phyloP scores from a whole-genome alignment of 1,139 yeast species.

The Saccharomyces uvarum region DNA sequence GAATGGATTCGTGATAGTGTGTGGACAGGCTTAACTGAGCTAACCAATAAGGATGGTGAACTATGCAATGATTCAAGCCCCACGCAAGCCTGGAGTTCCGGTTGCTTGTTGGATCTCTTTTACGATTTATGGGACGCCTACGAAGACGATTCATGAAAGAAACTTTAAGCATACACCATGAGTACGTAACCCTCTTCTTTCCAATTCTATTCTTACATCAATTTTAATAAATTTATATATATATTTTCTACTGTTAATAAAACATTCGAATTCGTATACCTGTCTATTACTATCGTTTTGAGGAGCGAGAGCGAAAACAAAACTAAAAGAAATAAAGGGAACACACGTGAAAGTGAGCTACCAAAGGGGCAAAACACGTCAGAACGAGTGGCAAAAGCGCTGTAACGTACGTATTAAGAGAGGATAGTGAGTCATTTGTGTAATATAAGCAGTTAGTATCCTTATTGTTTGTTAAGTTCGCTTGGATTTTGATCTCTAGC shows the following conservation, averaged over 20 bases:
- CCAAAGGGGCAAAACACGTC: neutral
- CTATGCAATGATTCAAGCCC: slow-evolving; percentile 83
- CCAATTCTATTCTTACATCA: neutral
- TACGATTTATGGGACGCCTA: slow-evolving; percentile 45
- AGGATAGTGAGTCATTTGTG: neutral
- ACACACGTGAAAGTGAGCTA: neutral
- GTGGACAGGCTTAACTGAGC: slow-evolving; percentile 92
- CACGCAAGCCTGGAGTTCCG: slow-evolving; percentile 93
- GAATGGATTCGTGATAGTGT: slow-evolving; percentile 64
- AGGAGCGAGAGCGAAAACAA: slow-evolving; percentile 1
- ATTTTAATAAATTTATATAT: neutral
- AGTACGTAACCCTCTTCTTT: neutral
- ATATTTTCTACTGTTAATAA: neutral
- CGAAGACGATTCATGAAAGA: slow-evolving; percentile 9
- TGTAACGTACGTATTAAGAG: neutral
- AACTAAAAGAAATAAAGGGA: slow-evolving; percentile 1
- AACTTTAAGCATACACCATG: neutral
- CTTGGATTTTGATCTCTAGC: neutral
- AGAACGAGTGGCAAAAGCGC: neutral
- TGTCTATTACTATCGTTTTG: neutral
- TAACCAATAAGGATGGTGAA: slow-evolving; percentile 82
- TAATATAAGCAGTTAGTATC: neutral
- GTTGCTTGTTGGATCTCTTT: slow-evolving; percentile 75
- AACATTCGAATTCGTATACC: neutral
- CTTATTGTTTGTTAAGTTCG: neutral